These are phyloP conservation scores for Lenzites betulinus DNA, from an alignment of 768 basidiomycete species.

Conservation along the genomic window DNA sequence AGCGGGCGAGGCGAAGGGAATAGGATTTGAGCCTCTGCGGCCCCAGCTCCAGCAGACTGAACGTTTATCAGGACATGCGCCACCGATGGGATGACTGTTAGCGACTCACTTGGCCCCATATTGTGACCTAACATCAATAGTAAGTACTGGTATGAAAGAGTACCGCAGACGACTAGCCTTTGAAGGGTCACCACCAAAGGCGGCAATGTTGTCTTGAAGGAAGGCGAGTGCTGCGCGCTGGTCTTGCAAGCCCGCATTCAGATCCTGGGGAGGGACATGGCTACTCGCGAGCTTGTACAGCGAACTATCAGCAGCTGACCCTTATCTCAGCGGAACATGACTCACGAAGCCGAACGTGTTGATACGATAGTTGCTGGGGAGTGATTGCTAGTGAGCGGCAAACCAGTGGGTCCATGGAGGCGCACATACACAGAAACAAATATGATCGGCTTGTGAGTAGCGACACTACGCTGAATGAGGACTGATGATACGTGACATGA, in stretches of 20 bases:
- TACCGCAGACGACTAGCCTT: constrained; percentile 39
- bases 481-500: constrained; percentile 31
- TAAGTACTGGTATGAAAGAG: not conserved
- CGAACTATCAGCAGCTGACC: too few relatives aligned
- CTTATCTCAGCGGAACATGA: not conserved
- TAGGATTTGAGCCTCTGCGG: constrained; percentile 50
- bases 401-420: not conserved
- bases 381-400: not conserved
- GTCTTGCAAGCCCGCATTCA: constrained; percentile 46
- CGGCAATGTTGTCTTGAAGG: constrained; percentile 63
- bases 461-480: constrained; percentile 50
- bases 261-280: constrained; percentile 46
- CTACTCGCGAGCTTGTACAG: constrained; percentile 47
- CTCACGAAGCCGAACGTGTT: constrained; percentile 61
- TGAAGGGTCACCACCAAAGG: constrained; percentile 46
- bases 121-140: constrained; percentile 42
- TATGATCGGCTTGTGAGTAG: constrained; percentile 53
- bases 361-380: constrained; percentile 53
- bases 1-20: constrained; percentile 40
- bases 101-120: constrained; percentile 53
- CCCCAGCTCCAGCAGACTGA: constrained; percentile 55
- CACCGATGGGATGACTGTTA: not conserved
- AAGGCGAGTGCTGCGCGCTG: constrained; percentile 60
- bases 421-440: constrained; percentile 43
- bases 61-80: not conserved